phyloP scores from a whole-genome alignment of 2,329 filamentous ascomycete genomes.

The Herpomyces periplanetae region DNA sequence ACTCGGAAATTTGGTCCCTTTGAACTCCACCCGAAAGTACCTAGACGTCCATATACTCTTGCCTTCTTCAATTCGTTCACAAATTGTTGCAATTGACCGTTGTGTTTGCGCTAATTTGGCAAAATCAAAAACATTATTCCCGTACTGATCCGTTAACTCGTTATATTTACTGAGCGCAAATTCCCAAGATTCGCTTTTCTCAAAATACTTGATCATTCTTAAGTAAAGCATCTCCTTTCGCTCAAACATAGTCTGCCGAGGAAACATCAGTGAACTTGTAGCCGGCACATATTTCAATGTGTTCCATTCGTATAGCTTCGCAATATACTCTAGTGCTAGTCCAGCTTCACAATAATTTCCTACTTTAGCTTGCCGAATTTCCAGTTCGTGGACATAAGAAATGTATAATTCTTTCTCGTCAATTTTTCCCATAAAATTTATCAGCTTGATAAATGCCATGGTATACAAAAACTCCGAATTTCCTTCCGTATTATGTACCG shows the following conservation, averaged over 20 bases:
- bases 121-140: conserved; percentile 60
- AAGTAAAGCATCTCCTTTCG: conserved; percentile 74
- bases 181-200: conserved; percentile 76
- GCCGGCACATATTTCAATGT: conserved; percentile 22
- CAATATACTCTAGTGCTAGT: conserved; percentile 52
- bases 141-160: conserved; percentile 67
- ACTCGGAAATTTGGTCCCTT: conserved; percentile 48
- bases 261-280: conserved; percentile 31
- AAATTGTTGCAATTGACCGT: conserved; percentile 59
- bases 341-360: conserved; percentile 58
- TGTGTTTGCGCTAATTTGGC: conserved; percentile 59
- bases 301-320: conserved; percentile 75
- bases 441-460: conserved; percentile 53
- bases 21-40: conserved; percentile 70
- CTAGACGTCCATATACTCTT: conserved; percentile 35
- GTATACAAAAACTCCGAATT: conserved; percentile 37
- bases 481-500: conserved; percentile 38
- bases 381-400: conserved; percentile 70
- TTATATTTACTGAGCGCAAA: conserved; percentile 55
- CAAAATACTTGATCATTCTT: conserved; percentile 70
- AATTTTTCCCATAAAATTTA: conserved; percentile 90
- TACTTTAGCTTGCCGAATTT: conserved; percentile 29
- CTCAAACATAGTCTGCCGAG: conserved; percentile 53
- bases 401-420: conserved; percentile 90
- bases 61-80: conserved; percentile 51